Evolutionary conservation across 2,329 filamentous ascomycete genomes (phyloP), one percentile per base, ranked within the genome.

Genomic region (Fonsecaea multimorphosa): DNA sequence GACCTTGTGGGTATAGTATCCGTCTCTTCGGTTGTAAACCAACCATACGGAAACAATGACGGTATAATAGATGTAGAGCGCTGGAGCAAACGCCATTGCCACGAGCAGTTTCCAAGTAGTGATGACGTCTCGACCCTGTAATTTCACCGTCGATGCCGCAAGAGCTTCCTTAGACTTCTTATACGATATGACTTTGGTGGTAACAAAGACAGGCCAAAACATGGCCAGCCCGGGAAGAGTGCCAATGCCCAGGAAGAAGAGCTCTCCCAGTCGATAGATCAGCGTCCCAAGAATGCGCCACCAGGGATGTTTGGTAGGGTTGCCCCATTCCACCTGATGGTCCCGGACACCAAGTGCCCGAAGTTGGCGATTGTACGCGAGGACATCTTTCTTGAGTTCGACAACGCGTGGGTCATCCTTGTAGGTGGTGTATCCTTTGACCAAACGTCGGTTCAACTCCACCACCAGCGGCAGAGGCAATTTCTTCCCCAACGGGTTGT

Each of bases 401-500:
- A 91, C 83, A 71, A 98, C 93, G 54, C 93, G 88, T 63, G 89
- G 89, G 73, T 98, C 93, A 68, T 96, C 89, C 80, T 97, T 96
- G 83, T 94, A 97, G 63, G 91, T 89, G 61, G 91, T 91, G 75
- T 97, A 99, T 29, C 94, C 94, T 77, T 94, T 90, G 64, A 96
- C 91, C 5, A 99, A 85, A 38, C 94, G 89, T 58, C 94, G 87
- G 79, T 98, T 98, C 58, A 99, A 86, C 80, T 99, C 95, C 34
- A 98, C 91, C 9, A 98, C 91, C 75, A 94, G 91, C 0, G 94
- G 92, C 24, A 98, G 84, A 6, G 94, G 94, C 40, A 98, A 84
- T 78, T 96, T 97, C 81, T 94, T 97, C 72, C 93, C 92, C 57
- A 92, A 95, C 11, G 93, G 91, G 74, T 96, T 97, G 80, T 99